phyloP scores from a whole-genome alignment of 768 basidiomycete genomes.

The Imleria badia region DNA sequence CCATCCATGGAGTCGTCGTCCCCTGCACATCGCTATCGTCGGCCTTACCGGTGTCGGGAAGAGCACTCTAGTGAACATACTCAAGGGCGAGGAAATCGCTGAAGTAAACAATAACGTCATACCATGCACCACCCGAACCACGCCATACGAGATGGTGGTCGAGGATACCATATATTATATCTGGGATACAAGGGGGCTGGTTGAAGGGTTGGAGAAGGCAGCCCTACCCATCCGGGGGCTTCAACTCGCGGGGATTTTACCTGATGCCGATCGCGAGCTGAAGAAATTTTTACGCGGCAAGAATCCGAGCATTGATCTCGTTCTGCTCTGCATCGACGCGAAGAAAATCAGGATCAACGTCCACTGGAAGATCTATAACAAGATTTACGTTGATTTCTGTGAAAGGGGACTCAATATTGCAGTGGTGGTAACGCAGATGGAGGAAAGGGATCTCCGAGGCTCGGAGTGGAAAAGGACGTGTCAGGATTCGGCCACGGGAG shows the following conservation, averaged over 20 bases:
- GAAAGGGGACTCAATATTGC: conserved; percentile 8
- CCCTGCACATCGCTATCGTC: conserved; percentile 20
- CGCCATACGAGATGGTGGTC: conserved; percentile 8
- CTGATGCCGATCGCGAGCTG: conserved; percentile 18
- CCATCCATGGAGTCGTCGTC: too few relatives aligned
- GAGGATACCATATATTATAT: conserved; percentile 9
- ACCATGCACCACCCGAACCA: conserved; percentile 18
- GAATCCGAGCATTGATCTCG: conserved; percentile 15
- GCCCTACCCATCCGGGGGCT: background rate
- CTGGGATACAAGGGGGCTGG: conserved; percentile 29
- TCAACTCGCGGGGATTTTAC: background rate
- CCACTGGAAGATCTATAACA: conserved; percentile 23
- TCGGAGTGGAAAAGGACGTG: conserved; percentile 21
- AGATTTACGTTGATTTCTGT: conserved; percentile 18
- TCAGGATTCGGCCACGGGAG: background rate
- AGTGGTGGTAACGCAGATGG: conserved; percentile 18
- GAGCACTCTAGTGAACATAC: conserved; percentile 28
- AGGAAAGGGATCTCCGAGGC: conserved; percentile 3
- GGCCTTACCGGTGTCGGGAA: conserved; percentile 27
- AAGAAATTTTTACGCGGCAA: conserved; percentile 14
- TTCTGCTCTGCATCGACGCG: conserved; percentile 23
- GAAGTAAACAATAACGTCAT: conserved; percentile 15
- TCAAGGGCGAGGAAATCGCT: conserved; percentile 14
- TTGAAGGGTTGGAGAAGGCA: conserved; percentile 14
- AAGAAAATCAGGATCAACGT: conserved; percentile 14